Evolutionary conservation across 1,284 basidiomycete species (phyloP), one percentile per base, ranked within the genome.

Genomic region (Ganoderma resinaceum): DNA sequence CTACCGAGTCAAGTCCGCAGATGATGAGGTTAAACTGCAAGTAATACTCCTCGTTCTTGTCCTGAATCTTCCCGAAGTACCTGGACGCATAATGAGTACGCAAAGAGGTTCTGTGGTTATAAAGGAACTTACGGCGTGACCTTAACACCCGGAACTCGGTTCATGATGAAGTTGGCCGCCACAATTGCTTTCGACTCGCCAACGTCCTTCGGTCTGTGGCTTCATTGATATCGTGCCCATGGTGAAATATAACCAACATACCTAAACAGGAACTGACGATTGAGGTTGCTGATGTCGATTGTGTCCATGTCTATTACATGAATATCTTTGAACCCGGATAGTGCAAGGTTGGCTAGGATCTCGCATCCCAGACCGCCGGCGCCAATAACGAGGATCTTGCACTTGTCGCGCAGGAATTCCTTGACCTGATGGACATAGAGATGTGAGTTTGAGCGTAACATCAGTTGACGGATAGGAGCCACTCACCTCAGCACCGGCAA

Each of bases 241-340:
- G n/a, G 43, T 3, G 9, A 16, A 49, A 20, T 8, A n/a, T 9
- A 6, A 33, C 35, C 20, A 23, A 76, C 86, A 65, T 74, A 95
- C 96, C 97, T 88, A 84, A 99, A 99, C 57, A 99, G 85, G 80
- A 99, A 99, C 81, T 99, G 98, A 58, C 98, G 89, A 81, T 99
- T 99, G 74, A 99, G 86, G 78, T 99, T 99, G 76, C 96, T 98
- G 76, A 99, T 95, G 80, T 99, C 98, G 79, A 99, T 99, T 5
- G 97, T 99, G 84, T 99, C 98, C 97, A 99, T 99, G 84, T 99
- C 98, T 78, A 99, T 99, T 74, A 99, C 96, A 84, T 99, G 95
- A 71, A 99, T 98, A 77, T 99, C 93, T 78, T 93, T 94, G 88
- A 99, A 99, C 26, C 98, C 98, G 63, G 95, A 92, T 72, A 98